A percentile compares a stretch with the other conserved stretches of the same genome.
Conservation (phyloP, 208 protist genomes). For the Crithidia brevicula region DNA sequence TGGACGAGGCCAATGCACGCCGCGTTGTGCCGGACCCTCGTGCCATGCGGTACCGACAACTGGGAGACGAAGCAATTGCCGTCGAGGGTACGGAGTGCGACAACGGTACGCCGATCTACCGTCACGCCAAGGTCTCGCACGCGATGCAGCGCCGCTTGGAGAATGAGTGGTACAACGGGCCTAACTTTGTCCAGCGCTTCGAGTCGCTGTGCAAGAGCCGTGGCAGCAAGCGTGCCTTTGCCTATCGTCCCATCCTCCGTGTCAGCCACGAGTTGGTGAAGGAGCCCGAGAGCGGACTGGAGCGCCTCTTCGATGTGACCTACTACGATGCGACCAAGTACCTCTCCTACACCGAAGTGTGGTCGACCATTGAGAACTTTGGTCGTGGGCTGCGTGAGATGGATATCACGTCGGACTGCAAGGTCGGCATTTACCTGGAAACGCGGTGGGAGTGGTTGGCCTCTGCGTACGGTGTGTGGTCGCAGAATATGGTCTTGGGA, state of each 20-base stretch:
- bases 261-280: conserved; percentile 51
- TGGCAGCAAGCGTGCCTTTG: conserved; percentile 42
- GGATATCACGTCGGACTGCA: conserved; percentile 37
- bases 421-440: conserved; percentile 78
- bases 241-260: conserved; percentile 53
- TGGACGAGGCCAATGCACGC: conserved; percentile 43
- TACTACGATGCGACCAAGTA: conserved; percentile 52
- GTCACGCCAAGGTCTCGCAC: conserved; percentile 37
- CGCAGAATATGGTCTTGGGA: conserved; percentile 64
- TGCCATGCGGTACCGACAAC: conserved; percentile 34
- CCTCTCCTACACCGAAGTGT: conserved; percentile 62
- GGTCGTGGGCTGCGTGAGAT: conserved; percentile 57
- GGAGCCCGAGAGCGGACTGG: conserved; percentile 50
- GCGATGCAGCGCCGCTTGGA: conserved; percentile 51
- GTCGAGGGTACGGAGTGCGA: conserved; percentile 23
- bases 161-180: conserved; percentile 43
- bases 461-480: conserved; percentile 66
- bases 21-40: conserved; percentile 33
- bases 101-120: conserved; percentile 48
- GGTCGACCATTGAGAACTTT: conserved; percentile 54
- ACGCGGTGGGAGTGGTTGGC: conserved; percentile 90
- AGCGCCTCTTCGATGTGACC: conserved; percentile 50
- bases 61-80: conserved; percentile 26
- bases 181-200: conserved; percentile 54
- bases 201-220: conserved; percentile 42